These are phyloP conservation scores for Coniferiporia sulphurascens DNA, from an alignment of 1,284 basidiomycete genomes.

Conservation along the genomic window DNA sequence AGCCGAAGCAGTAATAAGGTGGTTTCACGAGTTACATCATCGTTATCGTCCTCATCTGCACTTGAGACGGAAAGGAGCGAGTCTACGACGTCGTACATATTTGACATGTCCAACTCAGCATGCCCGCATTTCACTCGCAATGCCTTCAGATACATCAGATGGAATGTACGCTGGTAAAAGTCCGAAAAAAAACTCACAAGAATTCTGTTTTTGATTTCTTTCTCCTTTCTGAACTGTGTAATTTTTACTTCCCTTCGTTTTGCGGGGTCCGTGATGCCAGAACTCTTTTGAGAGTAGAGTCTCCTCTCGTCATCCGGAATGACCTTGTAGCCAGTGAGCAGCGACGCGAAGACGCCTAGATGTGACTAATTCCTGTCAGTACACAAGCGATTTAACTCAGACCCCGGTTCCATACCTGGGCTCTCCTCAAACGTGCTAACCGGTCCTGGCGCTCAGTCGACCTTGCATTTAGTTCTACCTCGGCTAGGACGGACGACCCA, in stretches of 20 bases:
- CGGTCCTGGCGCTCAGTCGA: slow-evolving; percentile 57
- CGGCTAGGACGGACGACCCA: slow-evolving; percentile 68
- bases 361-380: slow-evolving; percentile 42
- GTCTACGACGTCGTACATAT: slow-evolving; percentile 55
- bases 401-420: slow-evolving; percentile 51
- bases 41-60: slow-evolving; percentile 52
- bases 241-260: slow-evolving; percentile 83
- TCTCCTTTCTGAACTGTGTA: slow-evolving; percentile 80
- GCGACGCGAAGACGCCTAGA: slow-evolving; percentile 49
- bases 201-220: slow-evolving; percentile 66
- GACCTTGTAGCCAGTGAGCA: slow-evolving; percentile 67
- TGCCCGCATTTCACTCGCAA: slow-evolving; percentile 46
- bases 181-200: slow-evolving; percentile 42
- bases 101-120: slow-evolving; percentile 36
- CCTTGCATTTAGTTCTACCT: slow-evolving; percentile 66
- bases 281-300: slow-evolving; percentile 44
- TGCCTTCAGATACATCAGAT: slow-evolving; percentile 32
- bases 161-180: background rate
- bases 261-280: slow-evolving; percentile 55
- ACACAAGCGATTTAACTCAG: slow-evolving; percentile 12
- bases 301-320: slow-evolving; percentile 58
- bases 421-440: slow-evolving; percentile 47
- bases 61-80: slow-evolving; percentile 48
- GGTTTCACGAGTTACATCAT: slow-evolving; percentile 62
- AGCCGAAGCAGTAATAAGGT: slow-evolving; percentile 70